These are phyloP conservation scores for Oxalis stricta DNA, from an alignment of 441 rosid species.

Conservation along the genomic window DNA sequence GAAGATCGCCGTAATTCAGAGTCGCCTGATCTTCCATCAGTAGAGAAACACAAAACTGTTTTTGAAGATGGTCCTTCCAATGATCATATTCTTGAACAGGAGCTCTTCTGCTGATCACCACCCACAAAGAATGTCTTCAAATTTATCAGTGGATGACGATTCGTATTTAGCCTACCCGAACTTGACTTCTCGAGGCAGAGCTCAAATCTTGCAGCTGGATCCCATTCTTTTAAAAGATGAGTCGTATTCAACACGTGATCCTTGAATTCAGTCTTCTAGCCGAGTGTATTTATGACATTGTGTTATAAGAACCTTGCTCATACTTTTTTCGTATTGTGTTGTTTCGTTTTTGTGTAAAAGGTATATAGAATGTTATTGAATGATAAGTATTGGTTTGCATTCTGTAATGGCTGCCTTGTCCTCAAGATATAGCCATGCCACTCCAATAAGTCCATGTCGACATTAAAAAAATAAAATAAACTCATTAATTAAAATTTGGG, in stretches of 20 bases:
- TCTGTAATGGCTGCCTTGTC: too few relatives aligned
- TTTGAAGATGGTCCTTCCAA: constrained; percentile 17
- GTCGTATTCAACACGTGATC: constrained; percentile 23
- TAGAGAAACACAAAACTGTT: constrained; percentile 14
- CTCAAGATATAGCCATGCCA: too few relatives aligned
- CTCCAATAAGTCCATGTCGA: too few relatives aligned
- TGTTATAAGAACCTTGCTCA: too few relatives aligned
- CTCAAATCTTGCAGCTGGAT: constrained; percentile 23
- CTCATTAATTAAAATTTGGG: too few relatives aligned
- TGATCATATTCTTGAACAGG: constrained; percentile 18
- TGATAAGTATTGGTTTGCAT: too few relatives aligned
- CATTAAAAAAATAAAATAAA: too few relatives aligned
- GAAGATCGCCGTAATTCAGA: constrained; percentile 18
- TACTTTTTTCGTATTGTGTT: too few relatives aligned
- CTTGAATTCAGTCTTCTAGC: constrained; percentile 9
- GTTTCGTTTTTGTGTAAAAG: too few relatives aligned
- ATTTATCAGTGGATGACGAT: constrained; percentile 75
- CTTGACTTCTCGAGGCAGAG: constrained; percentile 37
- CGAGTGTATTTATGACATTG: constrained; percentile 2
- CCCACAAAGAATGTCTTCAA: constrained; percentile 39
- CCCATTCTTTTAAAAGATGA: constrained; percentile 28
- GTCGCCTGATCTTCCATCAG: constrained; percentile 14
- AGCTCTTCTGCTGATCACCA: constrained; percentile 25
- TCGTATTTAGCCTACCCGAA: constrained; percentile 65
- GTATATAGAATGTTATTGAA: too few relatives aligned